Conservation (phyloP, 164 flowering plant genomes). For the Taxillus chinensis region DNA sequence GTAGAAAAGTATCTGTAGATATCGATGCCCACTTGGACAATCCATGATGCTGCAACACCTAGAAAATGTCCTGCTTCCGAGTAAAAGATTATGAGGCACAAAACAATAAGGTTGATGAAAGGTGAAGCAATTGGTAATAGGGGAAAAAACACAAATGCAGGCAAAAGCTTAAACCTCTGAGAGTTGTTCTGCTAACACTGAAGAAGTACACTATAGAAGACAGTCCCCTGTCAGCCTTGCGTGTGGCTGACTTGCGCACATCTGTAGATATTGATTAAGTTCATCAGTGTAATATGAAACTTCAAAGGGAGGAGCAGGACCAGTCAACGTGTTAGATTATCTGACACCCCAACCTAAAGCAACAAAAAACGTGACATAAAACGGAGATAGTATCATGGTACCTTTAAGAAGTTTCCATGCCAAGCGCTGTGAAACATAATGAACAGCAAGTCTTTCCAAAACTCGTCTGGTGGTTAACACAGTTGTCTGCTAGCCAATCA, state of each 20-base stretch:
- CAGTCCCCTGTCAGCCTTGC: constrained; percentile 70
- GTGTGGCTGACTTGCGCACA: constrained; percentile 72
- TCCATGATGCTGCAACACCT: constrained; percentile 78
- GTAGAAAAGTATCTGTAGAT: constrained; percentile 31
- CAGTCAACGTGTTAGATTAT: too few relatives aligned
- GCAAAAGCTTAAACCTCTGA: constrained; percentile 48
- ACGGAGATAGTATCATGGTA: constrained; percentile 13
- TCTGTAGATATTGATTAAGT: constrained; percentile 33
- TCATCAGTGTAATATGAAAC: constrained; percentile 6
- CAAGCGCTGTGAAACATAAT: constrained; percentile 65
- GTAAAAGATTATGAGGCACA: constrained; percentile 4
- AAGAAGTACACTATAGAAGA: constrained; percentile 42
- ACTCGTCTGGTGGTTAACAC: constrained; percentile 79
- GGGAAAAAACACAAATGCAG: not conserved
- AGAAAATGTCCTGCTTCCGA: constrained; percentile 60
- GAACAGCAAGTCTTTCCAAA: constrained; percentile 77
- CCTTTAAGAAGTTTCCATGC: constrained; percentile 99
- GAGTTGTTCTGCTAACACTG: constrained; percentile 65
- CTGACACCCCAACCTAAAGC: too few relatives aligned
- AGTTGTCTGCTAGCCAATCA: constrained; percentile 46
- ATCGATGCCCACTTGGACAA: constrained; percentile 78
- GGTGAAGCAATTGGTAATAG: not conserved
- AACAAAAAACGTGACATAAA: not conserved
- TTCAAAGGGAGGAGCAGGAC: not conserved
- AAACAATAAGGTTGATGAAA: constrained; percentile 5